Evolutionary conservation across 192 early-diverging fungal genomes (phyloP).

Genomic region (Coemansia biformis): DNA sequence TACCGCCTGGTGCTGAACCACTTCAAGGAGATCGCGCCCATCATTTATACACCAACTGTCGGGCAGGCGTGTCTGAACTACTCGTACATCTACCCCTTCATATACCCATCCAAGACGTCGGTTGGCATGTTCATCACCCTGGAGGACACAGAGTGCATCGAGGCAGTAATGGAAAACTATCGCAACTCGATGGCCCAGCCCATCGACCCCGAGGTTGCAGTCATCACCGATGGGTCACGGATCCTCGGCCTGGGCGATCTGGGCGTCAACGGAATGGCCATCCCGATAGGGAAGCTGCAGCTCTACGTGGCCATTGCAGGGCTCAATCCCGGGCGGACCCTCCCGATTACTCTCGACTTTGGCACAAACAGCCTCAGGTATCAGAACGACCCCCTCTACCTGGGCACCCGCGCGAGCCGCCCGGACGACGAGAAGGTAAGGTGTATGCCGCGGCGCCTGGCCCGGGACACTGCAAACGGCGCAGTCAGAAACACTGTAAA

Average conservation of each 20-base stretch:
- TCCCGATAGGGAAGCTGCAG: conserved; percentile 91
- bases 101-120: conserved; percentile 63
- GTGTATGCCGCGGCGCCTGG: no score
- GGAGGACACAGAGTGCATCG: conserved; percentile 66
- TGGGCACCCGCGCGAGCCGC: conserved; percentile 69
- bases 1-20: conserved; percentile 73
- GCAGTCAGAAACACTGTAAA: no score
- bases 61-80: conserved; percentile 80
- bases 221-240: conserved; percentile 91
- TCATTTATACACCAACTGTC: conserved; percentile 81
- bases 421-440: conserved; percentile 55
- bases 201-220: conserved; percentile 70
- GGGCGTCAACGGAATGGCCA: conserved; percentile 93
- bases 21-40: conserved; percentile 70
- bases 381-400: conserved; percentile 82
- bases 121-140: conserved; percentile 87
- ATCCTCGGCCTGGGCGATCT: conserved; percentile 93
- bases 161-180: conserved; percentile 75
- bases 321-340: conserved; percentile 75
- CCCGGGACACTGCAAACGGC: no score
- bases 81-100: conserved; percentile 81
- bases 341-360: conserved; percentile 89
- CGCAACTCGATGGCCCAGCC: conserved; percentile 56
- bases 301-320: conserved; percentile 83
- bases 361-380: conserved; percentile 83